Base-by-base conservation (phyloP, 257 asterid genomes). In the Mitragyna speciosa region DNA sequence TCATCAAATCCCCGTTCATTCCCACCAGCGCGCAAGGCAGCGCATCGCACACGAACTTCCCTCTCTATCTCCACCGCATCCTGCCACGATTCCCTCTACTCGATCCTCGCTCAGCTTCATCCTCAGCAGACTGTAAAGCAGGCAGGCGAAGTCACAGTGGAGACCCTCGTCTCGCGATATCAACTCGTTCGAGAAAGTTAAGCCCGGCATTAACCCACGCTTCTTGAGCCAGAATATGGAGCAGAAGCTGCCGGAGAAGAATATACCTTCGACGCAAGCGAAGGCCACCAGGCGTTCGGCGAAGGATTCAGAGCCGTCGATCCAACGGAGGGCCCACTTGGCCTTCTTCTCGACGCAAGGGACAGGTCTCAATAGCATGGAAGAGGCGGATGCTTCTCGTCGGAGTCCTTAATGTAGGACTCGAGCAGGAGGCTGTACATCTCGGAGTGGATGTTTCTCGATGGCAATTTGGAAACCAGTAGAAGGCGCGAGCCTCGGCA, bases 401-500 rank as follows among this genome's bases (percentile, higher is more conserved):
- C 87, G 0, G 96, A 82, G 39, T 95, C 98, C 84, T 92, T 95
- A 30, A 95, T 92, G 76, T 95, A 95, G 12, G 97, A 75, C 51
- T 95, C 99, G 36, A 95, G 83, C 63, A 95, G 76, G 12, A 95
- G 94, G 39, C 95, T 90, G 63, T 95, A 93, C 99, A 95, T 93
- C 90, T 95, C 99, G 30, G 99, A 93, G 73, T 95, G 99, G 78
- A 95, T 95, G 82, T 95, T 95, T 95, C 59, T 95, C 97, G 51
- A 95, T 93, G 11, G 99, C 99, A 33, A 95, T 93, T 77, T 95
- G 99, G 76, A 93, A 95, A 0, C 97, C 98, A n/a, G 56, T 95
- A 95, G 76, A 95, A 95, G 30, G 98, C 99, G 17, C 99, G 97
- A 0, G 99, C 99, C 89, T 95, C 99, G 2, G 99, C 85, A 70